Percentiles rank a stretch among this genome's conserved stretches.
phyloP scores from a whole-genome alignment of 2,329 filamentous ascomycete species.

The Scleromitrula shiraiana region DNA sequence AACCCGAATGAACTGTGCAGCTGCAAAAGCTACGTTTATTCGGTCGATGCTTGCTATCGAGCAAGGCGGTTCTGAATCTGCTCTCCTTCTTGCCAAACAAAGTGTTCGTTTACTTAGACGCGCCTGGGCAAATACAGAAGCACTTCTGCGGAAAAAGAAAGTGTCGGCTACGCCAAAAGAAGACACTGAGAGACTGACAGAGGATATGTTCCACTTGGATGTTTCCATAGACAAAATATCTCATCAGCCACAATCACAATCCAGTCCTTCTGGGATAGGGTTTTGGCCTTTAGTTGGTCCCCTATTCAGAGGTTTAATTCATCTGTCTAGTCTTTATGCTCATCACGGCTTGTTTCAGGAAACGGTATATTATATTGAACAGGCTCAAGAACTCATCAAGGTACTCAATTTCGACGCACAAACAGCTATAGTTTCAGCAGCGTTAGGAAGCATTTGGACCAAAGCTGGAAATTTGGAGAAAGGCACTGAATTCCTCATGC shows the following conservation, averaged over 20 bases:
- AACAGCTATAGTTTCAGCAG: slow-evolving; percentile 44
- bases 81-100: slow-evolving; percentile 48
- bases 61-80: slow-evolving; percentile 47
- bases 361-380: slow-evolving; percentile 79
- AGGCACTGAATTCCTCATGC: slow-evolving; percentile 46
- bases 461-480: slow-evolving; percentile 52
- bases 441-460: slow-evolving; percentile 47
- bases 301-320: slow-evolving; percentile 62
- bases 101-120: slow-evolving; percentile 42
- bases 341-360: slow-evolving; percentile 84
- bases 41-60: slow-evolving; percentile 30
- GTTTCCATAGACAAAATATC: slow-evolving; percentile 33
- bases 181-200: slow-evolving; percentile 23
- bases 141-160: slow-evolving; percentile 12
- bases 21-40: slow-evolving; percentile 31
- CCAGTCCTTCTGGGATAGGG: slow-evolving; percentile 47
- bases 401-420: slow-evolving; percentile 31
- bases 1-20: slow-evolving; percentile 22
- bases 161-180: not conserved
- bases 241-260: slow-evolving; percentile 26
- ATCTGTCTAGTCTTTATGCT: slow-evolving; percentile 70
- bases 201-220: slow-evolving; percentile 30
- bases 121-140: slow-evolving; percentile 33
- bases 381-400: slow-evolving; percentile 66
- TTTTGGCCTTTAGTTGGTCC: slow-evolving; percentile 76